A percentile compares a stretch with the other conserved stretches of the same genome.
Evolutionary conservation across 2,329 filamentous ascomycete species (phyloP).

Genomic region (Teratosphaeria destructans): DNA sequence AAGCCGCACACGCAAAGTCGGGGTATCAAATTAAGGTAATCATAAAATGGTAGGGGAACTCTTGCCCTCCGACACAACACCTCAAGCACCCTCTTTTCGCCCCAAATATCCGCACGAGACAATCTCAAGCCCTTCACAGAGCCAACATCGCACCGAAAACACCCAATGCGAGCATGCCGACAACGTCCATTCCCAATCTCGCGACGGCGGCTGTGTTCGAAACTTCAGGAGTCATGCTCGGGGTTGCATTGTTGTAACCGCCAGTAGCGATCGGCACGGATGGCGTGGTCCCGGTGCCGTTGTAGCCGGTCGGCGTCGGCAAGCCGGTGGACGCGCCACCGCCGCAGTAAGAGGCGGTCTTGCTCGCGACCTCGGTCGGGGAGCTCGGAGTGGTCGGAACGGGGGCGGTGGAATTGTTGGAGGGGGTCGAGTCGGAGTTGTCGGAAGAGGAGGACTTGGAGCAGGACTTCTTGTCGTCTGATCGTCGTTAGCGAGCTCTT

Average conservation of each 20-base stretch:
- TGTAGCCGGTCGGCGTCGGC: constrained; percentile 3
- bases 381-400: neutral
- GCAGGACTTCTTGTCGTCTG: constrained; percentile 4
- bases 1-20: neutral
- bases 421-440: no score
- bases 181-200: constrained; percentile 15
- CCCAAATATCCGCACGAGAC: neutral
- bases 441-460: constrained; percentile 4
- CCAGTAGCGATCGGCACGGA: constrained; percentile 5
- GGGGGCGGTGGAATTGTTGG: no score
- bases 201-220: constrained; percentile 8
- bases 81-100: neutral
- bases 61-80: neutral
- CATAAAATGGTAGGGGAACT: neutral
- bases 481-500: neutral
- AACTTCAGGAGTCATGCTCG: constrained; percentile 1
- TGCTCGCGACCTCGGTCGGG: neutral
- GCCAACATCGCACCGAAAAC: constrained; percentile 18
- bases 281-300: neutral
- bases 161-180: constrained; percentile 15
- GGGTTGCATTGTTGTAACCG: neutral
- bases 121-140: constrained; percentile 1
- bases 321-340: neutral
- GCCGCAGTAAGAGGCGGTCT: constrained; percentile 2
- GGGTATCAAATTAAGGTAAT: neutral